Conservation (phyloP, 768 basidiomycete genomes). For the Pleurotus giganteus region DNA sequence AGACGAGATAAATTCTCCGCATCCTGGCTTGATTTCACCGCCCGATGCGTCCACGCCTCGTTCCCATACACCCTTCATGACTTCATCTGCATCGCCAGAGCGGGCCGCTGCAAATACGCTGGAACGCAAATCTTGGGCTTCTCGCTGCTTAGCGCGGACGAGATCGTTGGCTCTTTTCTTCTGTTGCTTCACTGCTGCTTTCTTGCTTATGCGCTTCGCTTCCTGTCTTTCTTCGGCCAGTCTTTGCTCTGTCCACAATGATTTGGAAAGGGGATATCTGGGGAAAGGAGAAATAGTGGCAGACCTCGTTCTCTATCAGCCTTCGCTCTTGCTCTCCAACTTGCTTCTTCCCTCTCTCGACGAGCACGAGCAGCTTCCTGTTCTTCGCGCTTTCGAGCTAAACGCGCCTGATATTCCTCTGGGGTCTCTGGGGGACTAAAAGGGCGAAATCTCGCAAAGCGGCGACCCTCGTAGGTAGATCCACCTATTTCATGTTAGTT, state of each 20-base stretch:
- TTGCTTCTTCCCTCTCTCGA: constrained; percentile 45
- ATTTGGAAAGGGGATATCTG: not conserved
- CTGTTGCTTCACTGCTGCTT: constrained; percentile 48
- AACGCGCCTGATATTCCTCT: constrained; percentile 52
- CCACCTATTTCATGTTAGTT: too few species aligned
- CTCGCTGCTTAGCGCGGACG: constrained; percentile 43
- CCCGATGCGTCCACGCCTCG: constrained; percentile 69
- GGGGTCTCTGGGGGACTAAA: constrained; percentile 19
- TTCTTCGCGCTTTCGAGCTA: constrained; percentile 49
- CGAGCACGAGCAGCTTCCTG: constrained; percentile 54
- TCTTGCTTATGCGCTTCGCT: constrained; percentile 51
- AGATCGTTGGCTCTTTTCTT: constrained; percentile 51
- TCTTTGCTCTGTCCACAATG: constrained; percentile 40
- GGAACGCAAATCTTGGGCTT: constrained; percentile 56
- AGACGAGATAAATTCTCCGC: constrained; percentile 46
- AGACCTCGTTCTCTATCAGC: constrained; percentile 52
- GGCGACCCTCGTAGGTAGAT: not conserved
- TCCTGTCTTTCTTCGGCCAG: constrained; percentile 60
- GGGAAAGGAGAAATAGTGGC: constrained; percentile 8
- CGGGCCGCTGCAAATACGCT: constrained; percentile 67
- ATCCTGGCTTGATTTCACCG: constrained; percentile 61
- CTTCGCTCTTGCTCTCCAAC: constrained; percentile 43
- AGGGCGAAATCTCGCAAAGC: not conserved
- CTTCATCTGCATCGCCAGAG: constrained; percentile 44
- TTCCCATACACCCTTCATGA: constrained; percentile 69